Conservation (phyloP, 1,284 basidiomycete species). For the Ceratobasidium sp. region DNA sequence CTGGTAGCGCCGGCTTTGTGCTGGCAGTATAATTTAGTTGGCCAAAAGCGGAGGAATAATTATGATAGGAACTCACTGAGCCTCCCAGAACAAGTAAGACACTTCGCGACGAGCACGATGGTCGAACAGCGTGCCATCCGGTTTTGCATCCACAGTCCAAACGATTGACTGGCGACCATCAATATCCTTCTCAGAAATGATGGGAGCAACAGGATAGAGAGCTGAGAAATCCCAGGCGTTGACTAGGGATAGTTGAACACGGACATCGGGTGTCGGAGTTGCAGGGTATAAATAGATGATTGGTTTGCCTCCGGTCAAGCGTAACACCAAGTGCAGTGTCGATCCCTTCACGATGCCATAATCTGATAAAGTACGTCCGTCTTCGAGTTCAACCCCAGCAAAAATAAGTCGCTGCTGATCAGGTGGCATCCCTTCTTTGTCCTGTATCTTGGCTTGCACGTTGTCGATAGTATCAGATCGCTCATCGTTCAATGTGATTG, state of each 20-base stretch:
- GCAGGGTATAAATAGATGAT: constrained; percentile 50
- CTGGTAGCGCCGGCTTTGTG: background rate
- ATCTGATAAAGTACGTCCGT: constrained; percentile 54
- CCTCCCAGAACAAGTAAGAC: constrained; percentile 59
- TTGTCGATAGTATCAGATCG: constrained; percentile 66
- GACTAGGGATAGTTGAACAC: constrained; percentile 50
- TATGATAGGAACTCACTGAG: constrained; percentile 49
- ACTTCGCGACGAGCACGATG: constrained; percentile 51
- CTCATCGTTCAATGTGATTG: background rate
- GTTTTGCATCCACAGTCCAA: constrained; percentile 54
- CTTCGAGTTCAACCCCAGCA: constrained; percentile 64
- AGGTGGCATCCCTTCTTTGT: constrained; percentile 62
- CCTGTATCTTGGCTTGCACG: constrained; percentile 51
- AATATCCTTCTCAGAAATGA: background rate
- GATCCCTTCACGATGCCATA: constrained; percentile 49
- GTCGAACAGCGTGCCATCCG: constrained; percentile 54
- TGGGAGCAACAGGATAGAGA: constrained; percentile 49
- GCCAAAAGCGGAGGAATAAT: constrained; percentile 52
- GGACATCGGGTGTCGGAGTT: constrained; percentile 17
- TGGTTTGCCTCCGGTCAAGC: constrained; percentile 45
- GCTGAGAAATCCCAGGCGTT: constrained; percentile 53
- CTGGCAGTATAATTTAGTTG: background rate
- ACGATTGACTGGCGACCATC: constrained; percentile 47
- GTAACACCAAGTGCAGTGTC: background rate
- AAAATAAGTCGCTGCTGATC: constrained; percentile 64